These are phyloP conservation scores for Lecanoromycetidae sp. DNA, from an alignment of 2,329 filamentous ascomycete species.

Conservation along the genomic window DNA sequence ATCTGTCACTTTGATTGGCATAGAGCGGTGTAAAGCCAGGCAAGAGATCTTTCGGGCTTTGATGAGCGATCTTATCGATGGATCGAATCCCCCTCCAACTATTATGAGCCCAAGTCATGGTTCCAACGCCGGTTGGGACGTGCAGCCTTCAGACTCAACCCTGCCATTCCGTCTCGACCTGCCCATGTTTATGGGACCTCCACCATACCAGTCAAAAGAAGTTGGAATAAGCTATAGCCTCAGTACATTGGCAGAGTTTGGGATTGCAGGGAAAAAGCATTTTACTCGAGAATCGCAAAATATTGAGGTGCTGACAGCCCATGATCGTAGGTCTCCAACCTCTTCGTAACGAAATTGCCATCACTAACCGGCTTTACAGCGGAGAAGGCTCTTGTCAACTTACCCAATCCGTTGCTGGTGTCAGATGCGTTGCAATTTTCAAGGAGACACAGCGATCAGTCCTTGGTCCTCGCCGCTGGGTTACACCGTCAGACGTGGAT, in stretches of 20 bases:
- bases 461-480: slow-evolving; percentile 39
- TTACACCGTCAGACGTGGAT: slow-evolving; percentile 48
- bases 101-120: slow-evolving; percentile 36
- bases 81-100: slow-evolving; percentile 37
- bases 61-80: slow-evolving; percentile 40
- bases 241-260: slow-evolving; percentile 36
- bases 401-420: slow-evolving; percentile 40
- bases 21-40: slow-evolving; percentile 36
- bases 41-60: slow-evolving; percentile 40
- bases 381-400: slow-evolving; percentile 42
- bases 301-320: slow-evolving; percentile 40
- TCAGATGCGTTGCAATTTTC: slow-evolving; percentile 36
- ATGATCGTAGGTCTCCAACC: slow-evolving; percentile 34
- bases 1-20: slow-evolving; percentile 40
- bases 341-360: slow-evolving; percentile 6
- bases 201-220: slow-evolving; percentile 41
- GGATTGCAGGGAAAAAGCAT: slow-evolving; percentile 37
- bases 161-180: slow-evolving; percentile 42
- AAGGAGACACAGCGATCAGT: slow-evolving; percentile 31
- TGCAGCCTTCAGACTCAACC: slow-evolving; percentile 35
- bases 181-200: slow-evolving; percentile 42
- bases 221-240: slow-evolving; percentile 41
- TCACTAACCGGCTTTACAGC: slow-evolving; percentile 24
- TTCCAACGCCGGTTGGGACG: slow-evolving; percentile 36
- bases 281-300: slow-evolving; percentile 40